phyloP scores from a whole-genome alignment of 2,329 filamentous ascomycete genomes.

The Juglanconis oblonga region DNA sequence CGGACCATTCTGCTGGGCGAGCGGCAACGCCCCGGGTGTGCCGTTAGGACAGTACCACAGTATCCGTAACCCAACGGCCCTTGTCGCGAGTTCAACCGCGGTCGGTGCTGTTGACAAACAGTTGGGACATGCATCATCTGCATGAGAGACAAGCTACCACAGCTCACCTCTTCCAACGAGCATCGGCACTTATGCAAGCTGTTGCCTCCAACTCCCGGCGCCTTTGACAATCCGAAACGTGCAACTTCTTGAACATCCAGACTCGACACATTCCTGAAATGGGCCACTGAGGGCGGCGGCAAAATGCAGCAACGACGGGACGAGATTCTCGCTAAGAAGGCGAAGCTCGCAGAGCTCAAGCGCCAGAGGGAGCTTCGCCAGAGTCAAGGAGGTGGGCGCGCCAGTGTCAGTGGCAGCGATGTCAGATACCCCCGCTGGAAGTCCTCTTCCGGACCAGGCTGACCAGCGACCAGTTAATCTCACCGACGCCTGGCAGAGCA shows the following conservation, averaged over 20 bases:
- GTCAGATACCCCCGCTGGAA: slow-evolving; percentile 44
- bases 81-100: background rate
- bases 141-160: background rate
- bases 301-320: slow-evolving; percentile 80
- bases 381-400: slow-evolving; percentile 67
- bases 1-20: background rate
- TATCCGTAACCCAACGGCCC: background rate
- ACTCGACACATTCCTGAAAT: slow-evolving; percentile 37
- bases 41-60: background rate
- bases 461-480: slow-evolving; percentile 51
- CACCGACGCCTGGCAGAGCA: slow-evolving; percentile 67
- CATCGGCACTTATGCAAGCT: too few species aligned
- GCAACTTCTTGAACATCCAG: background rate
- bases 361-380: slow-evolving; percentile 82
- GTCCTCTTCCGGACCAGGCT: slow-evolving; percentile 15
- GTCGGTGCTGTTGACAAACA: background rate
- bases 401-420: slow-evolving; percentile 67
- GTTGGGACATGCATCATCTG: too few species aligned
- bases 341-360: slow-evolving; percentile 94
- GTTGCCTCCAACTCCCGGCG: too few species aligned
- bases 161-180: background rate
- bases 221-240: background rate
- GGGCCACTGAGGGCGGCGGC: slow-evolving; percentile 38
- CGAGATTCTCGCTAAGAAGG: slow-evolving; percentile 95
- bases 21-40: background rate